A percentile compares a stretch with the other conserved stretches of the same genome.
Conservation (phyloP, 805 yeast species). For the Pichia deserticola region DNA sequence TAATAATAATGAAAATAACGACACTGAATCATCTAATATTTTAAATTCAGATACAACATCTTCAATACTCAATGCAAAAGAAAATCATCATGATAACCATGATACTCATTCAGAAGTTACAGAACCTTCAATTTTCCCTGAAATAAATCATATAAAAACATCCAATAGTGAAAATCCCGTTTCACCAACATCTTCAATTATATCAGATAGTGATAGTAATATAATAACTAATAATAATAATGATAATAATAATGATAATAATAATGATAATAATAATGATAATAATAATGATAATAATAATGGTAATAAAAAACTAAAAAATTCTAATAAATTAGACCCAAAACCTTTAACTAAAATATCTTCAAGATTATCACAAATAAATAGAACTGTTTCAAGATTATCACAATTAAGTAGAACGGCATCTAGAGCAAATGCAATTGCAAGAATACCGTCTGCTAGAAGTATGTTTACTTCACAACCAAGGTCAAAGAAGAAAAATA, state of each 20-base stretch:
- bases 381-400: constrained; percentile 1
- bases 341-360: constrained; percentile 2
- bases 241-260: no score
- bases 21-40: background rate
- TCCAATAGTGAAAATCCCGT: constrained; percentile 6
- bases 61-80: no score
- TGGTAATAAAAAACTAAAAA: no score
- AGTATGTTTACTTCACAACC: background rate
- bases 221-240: no score
- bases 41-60: no score
- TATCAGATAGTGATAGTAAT: background rate
- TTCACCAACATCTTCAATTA: constrained; percentile 8
- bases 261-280: no score
- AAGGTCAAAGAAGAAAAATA: no score
- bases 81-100: no score
- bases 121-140: background rate
- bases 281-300: no score
- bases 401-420: constrained; percentile 5
- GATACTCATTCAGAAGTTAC: no score
- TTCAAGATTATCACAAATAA: constrained; percentile 5
- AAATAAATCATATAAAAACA: background rate
- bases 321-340: background rate
- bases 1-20: background rate
- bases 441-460: constrained; percentile 29
- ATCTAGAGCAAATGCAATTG: constrained; percentile 11